Conservation (phyloP, 2,329 filamentous ascomycete genomes). For the Beauveria sp. region DNA sequence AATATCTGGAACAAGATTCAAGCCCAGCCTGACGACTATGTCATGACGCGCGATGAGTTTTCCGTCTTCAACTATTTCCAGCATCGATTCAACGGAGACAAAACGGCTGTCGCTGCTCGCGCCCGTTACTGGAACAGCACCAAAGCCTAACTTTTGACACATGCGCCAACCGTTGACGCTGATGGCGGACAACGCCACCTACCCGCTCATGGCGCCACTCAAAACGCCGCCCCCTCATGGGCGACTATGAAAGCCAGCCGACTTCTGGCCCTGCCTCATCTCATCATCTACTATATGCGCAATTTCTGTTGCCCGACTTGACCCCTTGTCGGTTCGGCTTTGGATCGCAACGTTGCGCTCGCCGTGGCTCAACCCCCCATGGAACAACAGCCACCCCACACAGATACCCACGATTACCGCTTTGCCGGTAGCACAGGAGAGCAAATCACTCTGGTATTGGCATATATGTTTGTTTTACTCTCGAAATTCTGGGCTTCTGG, state of each 20-base stretch:
- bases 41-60: conserved; percentile 72
- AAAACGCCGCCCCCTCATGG: neutral
- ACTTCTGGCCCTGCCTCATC: neutral
- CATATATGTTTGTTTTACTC: too few relatives aligned
- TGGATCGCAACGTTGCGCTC: conserved; percentile 3
- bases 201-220: neutral
- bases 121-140: conserved; percentile 47
- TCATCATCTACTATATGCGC: neutral
- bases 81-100: conserved; percentile 50
- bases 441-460: too few relatives aligned
- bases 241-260: neutral
- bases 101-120: conserved; percentile 39
- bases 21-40: conserved; percentile 57
- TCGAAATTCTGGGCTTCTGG: neutral
- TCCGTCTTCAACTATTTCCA: conserved; percentile 83
- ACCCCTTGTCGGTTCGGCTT: neutral
- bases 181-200: neutral
- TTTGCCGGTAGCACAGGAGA: neutral
- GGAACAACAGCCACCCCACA: neutral
- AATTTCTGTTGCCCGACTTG: neutral
- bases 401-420: neutral
- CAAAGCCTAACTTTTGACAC: conserved; percentile 22
- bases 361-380: neutral
- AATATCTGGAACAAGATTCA: conserved; percentile 63
- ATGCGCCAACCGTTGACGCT: neutral